A percentile compares a stretch with the other conserved stretches of the same genome.
Evolutionary conservation across 2,329 filamentous ascomycete genomes (phyloP).

Genomic region (Cylindrodendrum hubeiense): DNA sequence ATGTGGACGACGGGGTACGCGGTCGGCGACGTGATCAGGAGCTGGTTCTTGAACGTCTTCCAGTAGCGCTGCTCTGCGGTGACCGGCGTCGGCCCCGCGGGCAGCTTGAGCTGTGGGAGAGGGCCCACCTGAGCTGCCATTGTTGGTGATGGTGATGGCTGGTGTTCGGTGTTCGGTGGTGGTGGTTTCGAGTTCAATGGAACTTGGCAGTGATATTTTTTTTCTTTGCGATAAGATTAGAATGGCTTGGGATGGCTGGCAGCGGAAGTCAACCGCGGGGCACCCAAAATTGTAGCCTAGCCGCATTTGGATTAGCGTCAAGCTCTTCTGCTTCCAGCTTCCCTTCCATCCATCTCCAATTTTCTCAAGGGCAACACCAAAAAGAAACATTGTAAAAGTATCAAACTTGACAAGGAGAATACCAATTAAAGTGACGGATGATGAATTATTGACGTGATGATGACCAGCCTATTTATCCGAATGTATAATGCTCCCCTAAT

Average conservation of each 20-base stretch:
- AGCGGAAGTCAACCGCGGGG: constrained; percentile 22
- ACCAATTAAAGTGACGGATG: background rate
- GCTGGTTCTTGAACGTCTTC: constrained; percentile 92
- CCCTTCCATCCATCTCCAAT: background rate
- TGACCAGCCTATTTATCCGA: constrained; percentile 6
- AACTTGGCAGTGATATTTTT: constrained; percentile 43
- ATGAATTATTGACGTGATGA: background rate
- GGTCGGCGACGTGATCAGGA: constrained; percentile 90
- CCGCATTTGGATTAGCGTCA: background rate
- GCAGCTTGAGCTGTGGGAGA: constrained; percentile 83
- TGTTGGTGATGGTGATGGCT: constrained; percentile 39
- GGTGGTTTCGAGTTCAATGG: constrained; percentile 21
- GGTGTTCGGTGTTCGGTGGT: constrained; percentile 32
- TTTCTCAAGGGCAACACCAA: background rate
- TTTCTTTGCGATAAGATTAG: constrained; percentile 47
- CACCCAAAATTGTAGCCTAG: background rate
- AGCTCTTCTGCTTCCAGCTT: background rate
- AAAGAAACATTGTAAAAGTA: background rate
- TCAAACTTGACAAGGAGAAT: background rate
- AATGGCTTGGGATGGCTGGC: constrained; percentile 38
- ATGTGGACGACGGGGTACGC: constrained; percentile 93
- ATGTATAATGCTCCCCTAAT: constrained; percentile 2
- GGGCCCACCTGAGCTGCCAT: constrained; percentile 92
- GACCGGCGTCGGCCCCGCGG: constrained; percentile 83
- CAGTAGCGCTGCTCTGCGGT: constrained; percentile 97